phyloP scores from a whole-genome alignment of 116 monocot species.

The Papilionanthe hybrid region DNA sequence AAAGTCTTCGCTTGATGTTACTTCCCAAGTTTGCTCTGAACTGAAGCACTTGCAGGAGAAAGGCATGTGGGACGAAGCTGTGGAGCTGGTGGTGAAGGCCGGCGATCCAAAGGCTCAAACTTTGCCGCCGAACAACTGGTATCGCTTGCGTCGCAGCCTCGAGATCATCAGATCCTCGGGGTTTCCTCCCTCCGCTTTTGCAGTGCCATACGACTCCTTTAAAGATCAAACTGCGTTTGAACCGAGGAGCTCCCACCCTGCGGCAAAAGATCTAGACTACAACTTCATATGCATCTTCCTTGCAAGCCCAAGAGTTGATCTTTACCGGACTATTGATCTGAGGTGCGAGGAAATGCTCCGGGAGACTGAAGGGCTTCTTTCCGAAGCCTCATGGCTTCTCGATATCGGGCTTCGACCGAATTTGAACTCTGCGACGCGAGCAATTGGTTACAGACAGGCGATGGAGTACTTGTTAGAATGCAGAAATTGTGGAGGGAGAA shows the following conservation, averaged over 20 bases:
- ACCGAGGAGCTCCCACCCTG: background rate
- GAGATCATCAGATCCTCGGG: conserved; percentile 73
- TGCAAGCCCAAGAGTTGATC: conserved; percentile 43
- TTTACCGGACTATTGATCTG: conserved; percentile 74
- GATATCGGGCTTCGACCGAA: conserved; percentile 62
- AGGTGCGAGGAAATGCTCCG: conserved; percentile 89
- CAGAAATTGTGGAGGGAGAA: conserved; percentile 47
- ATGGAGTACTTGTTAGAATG: conserved; percentile 75
- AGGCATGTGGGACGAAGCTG: conserved; percentile 70
- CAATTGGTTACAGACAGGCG: conserved; percentile 88
- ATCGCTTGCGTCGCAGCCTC: conserved; percentile 64
- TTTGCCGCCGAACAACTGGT: conserved; percentile 76
- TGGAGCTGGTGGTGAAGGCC: conserved; percentile 54
- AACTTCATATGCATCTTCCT: conserved; percentile 81
- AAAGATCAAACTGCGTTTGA: conserved; percentile 11
- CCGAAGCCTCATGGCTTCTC: conserved; percentile 91
- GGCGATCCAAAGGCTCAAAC: conserved; percentile 60
- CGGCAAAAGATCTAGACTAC: conserved; percentile 47
- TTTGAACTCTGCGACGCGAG: conserved; percentile 68
- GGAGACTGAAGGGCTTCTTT: conserved; percentile 54
- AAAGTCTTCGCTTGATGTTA: conserved; percentile 31
- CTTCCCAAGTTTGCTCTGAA: conserved; percentile 47
- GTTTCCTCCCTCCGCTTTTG: conserved; percentile 63
- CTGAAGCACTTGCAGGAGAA: conserved; percentile 45
- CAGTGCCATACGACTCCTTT: conserved; percentile 65